Percentiles rank a stretch among this genome's conserved stretches.
phyloP scores from a whole-genome alignment of 257 asterid species.

The Nicotiana benthamiana region DNA sequence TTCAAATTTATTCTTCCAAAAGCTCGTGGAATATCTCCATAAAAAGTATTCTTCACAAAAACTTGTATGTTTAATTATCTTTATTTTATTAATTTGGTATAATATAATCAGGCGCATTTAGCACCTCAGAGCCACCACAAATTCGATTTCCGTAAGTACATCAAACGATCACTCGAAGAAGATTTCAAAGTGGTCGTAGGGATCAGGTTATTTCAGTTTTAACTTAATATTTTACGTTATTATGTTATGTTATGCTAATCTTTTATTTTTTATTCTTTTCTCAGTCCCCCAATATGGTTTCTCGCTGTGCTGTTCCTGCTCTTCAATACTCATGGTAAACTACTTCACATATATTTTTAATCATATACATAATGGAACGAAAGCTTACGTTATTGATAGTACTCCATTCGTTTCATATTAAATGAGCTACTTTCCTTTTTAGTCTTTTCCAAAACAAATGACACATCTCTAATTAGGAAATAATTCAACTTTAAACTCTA shows the following conservation, averaged over 20 bases:
- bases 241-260: not conserved
- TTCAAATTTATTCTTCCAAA: too few species aligned
- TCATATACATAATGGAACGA: too few species aligned
- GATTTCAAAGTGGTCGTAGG: slow-evolving; percentile 97
- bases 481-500: too few species aligned
- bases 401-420: too few species aligned
- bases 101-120: slow-evolving; percentile 65
- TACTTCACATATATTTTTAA: not conserved
- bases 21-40: too few species aligned
- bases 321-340: slow-evolving; percentile 84
- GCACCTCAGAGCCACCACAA: slow-evolving; percentile 74
- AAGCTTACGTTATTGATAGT: too few species aligned
- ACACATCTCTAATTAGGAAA: too few species aligned
- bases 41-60: not conserved
- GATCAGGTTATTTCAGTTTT: slow-evolving; percentile 45
- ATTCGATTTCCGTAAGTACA: slow-evolving; percentile 73
- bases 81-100: not conserved
- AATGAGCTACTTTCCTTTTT: too few species aligned
- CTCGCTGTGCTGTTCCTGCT: slow-evolving; percentile 80
- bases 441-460: too few species aligned
- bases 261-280: not conserved
- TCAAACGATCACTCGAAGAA: slow-evolving; percentile 82
- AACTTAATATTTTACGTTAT: not conserved
- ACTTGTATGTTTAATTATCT: not conserved
- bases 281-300: slow-evolving; percentile 86